Conservation (phyloP, 106 monocot genomes). For the Iris macrosiphon region DNA sequence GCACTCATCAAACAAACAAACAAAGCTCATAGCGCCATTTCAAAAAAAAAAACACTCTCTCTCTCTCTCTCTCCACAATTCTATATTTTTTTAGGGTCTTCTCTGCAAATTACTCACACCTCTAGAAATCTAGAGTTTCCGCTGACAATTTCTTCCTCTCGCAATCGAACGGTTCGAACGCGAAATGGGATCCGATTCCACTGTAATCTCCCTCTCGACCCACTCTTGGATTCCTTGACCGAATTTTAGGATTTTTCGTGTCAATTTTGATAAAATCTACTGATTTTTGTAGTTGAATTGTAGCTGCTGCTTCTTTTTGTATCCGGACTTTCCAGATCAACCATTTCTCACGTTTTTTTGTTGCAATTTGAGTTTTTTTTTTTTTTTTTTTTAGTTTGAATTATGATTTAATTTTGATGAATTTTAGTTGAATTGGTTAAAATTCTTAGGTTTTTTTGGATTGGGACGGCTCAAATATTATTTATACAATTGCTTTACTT, state of each 20-base stretch:
- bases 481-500: not conserved
- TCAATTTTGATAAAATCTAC: no score
- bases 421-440: not conserved
- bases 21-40: no score
- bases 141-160: not conserved
- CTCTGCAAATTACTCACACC: not conserved
- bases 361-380: not conserved
- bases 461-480: not conserved
- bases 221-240: no score
- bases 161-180: not conserved
- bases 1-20: no score
- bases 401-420: not conserved
- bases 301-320: no score
- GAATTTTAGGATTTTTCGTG: no score
- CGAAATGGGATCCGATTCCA: slow-evolving; percentile 7
- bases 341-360: no score
- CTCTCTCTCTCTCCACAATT: no score
- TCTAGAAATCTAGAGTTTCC: not conserved
- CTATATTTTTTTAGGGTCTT: not conserved
- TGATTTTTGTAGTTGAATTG: no score
- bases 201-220: slow-evolving; percentile 4
- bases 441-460: not conserved
- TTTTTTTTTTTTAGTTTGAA: not conserved
- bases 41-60: no score
- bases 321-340: no score